Evolutionary conservation across 176 grass and related monocot genomes (phyloP).

Genomic region (bread wheat (Triticum aestivum)): DNA sequence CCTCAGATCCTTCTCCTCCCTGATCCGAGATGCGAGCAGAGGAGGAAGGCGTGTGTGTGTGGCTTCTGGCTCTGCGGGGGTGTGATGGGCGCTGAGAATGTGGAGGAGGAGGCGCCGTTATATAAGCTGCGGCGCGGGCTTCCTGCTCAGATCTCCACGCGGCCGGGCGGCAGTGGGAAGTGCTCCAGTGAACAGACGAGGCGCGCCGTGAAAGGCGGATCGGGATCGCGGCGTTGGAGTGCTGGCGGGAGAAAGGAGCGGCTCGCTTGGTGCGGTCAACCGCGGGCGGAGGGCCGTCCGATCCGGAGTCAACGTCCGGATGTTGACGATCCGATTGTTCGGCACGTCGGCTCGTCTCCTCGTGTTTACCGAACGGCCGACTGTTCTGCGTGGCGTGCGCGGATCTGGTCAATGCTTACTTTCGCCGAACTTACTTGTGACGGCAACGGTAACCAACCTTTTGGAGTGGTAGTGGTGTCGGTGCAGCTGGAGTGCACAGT

Average conservation of each 20-base stretch:
- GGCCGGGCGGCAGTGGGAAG: not conserved
- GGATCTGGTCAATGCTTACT: not conserved
- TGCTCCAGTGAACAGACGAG: not conserved
- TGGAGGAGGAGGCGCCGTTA: not conserved
- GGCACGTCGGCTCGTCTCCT: not conserved
- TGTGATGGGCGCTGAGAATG: slow-evolving; percentile 44
- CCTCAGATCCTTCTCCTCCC: not conserved
- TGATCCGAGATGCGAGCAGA: slow-evolving; percentile 16
- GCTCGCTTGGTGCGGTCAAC: not conserved
- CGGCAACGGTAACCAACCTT: not conserved
- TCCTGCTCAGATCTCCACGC: slow-evolving; percentile 2
- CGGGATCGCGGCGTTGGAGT: slow-evolving; percentile 14
- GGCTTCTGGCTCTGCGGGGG: slow-evolving; percentile 31
- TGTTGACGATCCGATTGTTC: not conserved
- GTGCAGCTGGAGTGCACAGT: not conserved
- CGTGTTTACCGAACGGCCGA: not conserved
- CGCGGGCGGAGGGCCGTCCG: not conserved
- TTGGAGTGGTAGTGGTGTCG: too few relatives aligned
- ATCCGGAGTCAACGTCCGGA: not conserved
- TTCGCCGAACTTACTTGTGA: not conserved
- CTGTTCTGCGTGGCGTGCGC: not conserved
- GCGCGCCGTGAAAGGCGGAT: slow-evolving; percentile 32
- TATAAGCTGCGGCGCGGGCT: slow-evolving; percentile 7
- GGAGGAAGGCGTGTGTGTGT: not conserved
- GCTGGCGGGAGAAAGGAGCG: slow-evolving; percentile 32